Evolutionary conservation across 169 alveolate genomes (phyloP).

Genomic region (Babesia microti): DNA sequence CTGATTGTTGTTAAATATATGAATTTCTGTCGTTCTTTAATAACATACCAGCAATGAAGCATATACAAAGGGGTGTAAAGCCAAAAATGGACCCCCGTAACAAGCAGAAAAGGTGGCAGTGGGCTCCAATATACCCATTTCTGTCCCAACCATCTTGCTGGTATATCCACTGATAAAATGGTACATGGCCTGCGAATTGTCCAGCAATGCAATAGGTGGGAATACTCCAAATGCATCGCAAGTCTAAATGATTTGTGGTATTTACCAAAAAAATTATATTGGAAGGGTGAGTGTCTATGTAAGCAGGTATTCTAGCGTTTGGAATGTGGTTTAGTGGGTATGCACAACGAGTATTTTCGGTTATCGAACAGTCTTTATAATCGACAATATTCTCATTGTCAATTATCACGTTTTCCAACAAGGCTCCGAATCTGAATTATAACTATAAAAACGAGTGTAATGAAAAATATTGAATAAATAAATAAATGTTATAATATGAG

Average conservation of each 20-base stretch:
- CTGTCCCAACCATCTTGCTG: slow-evolving; percentile 90
- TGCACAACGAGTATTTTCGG: slow-evolving; percentile 86
- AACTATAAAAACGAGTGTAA: background rate
- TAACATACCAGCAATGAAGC: slow-evolving; percentile 67
- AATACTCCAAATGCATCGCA: slow-evolving; percentile 94
- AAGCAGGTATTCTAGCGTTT: slow-evolving; percentile 85
- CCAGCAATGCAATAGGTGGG: slow-evolving; percentile 84
- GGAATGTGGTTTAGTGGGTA: slow-evolving; percentile 86
- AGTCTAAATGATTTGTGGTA: too few species aligned
- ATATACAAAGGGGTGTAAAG: slow-evolving; percentile 85
- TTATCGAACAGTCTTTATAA: slow-evolving; percentile 73
- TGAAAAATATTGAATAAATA: too few species aligned
- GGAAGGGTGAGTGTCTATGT: slow-evolving; percentile 82
- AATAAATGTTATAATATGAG: too few species aligned
- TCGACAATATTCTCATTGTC: slow-evolving; percentile 73
- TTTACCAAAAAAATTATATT: slow-evolving; percentile 84
- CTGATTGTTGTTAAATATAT: background rate
- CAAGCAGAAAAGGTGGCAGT: slow-evolving; percentile 92
- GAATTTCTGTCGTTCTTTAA: slow-evolving; percentile 2
- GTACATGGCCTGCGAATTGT: slow-evolving; percentile 81
- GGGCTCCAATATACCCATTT: slow-evolving; percentile 82
- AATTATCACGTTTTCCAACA: slow-evolving; percentile 80
- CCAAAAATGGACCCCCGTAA: slow-evolving; percentile 90
- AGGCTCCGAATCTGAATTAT: slow-evolving; percentile 66
- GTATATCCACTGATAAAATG: slow-evolving; percentile 93